Evolutionary conservation across 2,329 filamentous ascomycete genomes (phyloP).

Genomic region (Phialemonium atrogriseum): DNA sequence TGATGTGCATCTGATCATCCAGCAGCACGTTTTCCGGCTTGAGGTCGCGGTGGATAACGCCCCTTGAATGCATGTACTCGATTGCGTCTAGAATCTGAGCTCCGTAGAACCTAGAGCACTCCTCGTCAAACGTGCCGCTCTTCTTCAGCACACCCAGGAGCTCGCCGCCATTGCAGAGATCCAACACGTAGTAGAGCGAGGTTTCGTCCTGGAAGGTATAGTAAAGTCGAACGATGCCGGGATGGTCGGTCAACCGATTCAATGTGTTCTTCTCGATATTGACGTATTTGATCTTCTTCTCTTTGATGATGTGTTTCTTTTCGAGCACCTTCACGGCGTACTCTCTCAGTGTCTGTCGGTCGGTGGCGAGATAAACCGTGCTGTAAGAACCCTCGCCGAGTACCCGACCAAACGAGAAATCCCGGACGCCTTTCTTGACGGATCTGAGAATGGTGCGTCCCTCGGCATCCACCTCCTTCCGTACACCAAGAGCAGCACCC

Average conservation of each 20-base stretch:
- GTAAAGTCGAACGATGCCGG: conserved; percentile 90
- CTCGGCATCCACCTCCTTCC: conserved; percentile 76
- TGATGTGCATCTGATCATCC: conserved; percentile 94
- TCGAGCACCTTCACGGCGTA: conserved; percentile 98
- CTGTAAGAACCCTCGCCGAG: conserved; percentile 97
- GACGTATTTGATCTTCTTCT: conserved; percentile 99
- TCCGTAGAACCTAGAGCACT: conserved; percentile 89
- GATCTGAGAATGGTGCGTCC: conserved; percentile 74
- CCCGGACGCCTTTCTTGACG: conserved; percentile 94
- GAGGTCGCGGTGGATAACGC: conserved; percentile 91
- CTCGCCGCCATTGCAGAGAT: conserved; percentile 87
- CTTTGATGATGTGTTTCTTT: conserved; percentile 98
- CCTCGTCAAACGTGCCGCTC: conserved; percentile 87
- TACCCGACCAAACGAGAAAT: conserved; percentile 87
- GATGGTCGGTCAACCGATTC: conserved; percentile 91
- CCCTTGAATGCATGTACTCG: conserved; percentile 94
- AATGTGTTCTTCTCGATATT: conserved; percentile 99
- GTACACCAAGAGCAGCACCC: conserved; percentile 77
- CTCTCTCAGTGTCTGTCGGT: conserved; percentile 88
- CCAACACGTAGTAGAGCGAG: conserved; percentile 93
- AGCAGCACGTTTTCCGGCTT: conserved; percentile 96
- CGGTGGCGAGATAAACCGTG: conserved; percentile 85
- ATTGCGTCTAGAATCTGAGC: conserved; percentile 95
- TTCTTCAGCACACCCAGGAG: conserved; percentile 88
- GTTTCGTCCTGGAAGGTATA: conserved; percentile 98